Base-by-base conservation (phyloP, 1,139 yeast species). In the Debaryomycetaceae sp. region DNA sequence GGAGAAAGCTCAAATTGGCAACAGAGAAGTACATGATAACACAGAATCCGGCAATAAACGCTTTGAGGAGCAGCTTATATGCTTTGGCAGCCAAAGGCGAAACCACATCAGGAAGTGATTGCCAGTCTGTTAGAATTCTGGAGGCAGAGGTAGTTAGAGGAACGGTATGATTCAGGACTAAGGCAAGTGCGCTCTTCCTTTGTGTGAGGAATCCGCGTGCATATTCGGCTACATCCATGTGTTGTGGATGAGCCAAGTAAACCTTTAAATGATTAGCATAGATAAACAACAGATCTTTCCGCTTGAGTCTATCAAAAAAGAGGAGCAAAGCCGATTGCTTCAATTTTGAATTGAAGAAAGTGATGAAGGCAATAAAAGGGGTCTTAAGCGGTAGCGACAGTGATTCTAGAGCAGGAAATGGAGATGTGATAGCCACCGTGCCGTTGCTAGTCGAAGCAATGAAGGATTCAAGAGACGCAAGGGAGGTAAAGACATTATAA, bases 1-100 rank as follows among this genome's bases (percentile, higher is more conserved):
- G 64, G 8, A 80, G 68, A 14, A 72, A 58, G 27, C 69, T 68
- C 29, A 68, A 53, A 35, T 73, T 71, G 13, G 72, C 54, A 19
- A 77, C 54, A 13, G 78, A 62, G n/a, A 76, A 41, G 35, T 51
- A 58, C 13, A 55, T 34, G 34, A 48, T 52, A 12, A 50, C 26
- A 8, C 47, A 15, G 26, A 43, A 49, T 3, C 30, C 32, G 2
- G 39, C 16, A 11, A 48, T 27, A 3, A 37, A 21, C 2, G 27
- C 14, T 12, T 29, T 13, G 13, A 44, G 39, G 7, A 38, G 14
- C 13, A 32, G n/a, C n/a, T n/a, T n/a, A n/a, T n/a, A n/a, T n/a
- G n/a, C n/a, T n/a, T n/a, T n/a, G n/a, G n/a, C n/a, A n/a, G n/a
- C n/a, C n/a, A n/a, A n/a, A n/a, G n/a, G n/a, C n/a, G n/a, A n/a